Evolutionary conservation across 768 basidiomycete species (phyloP).

Genomic region (Suillus weaverae): DNA sequence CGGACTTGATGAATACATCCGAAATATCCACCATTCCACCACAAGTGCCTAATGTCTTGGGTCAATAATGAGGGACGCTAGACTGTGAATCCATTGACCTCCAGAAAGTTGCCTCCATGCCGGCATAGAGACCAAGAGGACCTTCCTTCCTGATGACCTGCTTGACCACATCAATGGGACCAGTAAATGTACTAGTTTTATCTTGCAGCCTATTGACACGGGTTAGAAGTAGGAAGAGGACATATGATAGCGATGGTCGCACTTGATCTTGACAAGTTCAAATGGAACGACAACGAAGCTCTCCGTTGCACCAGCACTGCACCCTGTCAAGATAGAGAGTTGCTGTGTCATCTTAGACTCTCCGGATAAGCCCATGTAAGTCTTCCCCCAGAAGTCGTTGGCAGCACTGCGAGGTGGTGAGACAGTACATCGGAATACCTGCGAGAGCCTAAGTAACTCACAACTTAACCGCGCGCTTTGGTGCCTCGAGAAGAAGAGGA

Average conservation of each 20-base stretch:
- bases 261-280: constrained; percentile 91
- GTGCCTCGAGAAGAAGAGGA: constrained; percentile 92
- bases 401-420: constrained; percentile 52
- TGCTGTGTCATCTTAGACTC: constrained; percentile 84
- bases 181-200: constrained; percentile 85
- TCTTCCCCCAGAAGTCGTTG: constrained; percentile 97
- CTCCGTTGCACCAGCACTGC: constrained; percentile 94
- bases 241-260: constrained; percentile 22
- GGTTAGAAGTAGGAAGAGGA: constrained; percentile 3
- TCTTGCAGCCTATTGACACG: constrained; percentile 71
- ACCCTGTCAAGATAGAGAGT: constrained; percentile 89
- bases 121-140: constrained; percentile 81
- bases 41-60: constrained; percentile 56
- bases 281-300: constrained; percentile 95
- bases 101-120: constrained; percentile 99
- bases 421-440: background rate
- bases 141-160: constrained; percentile 79
- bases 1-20: constrained; percentile 88
- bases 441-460: constrained; percentile 34
- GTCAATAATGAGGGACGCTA: background rate
- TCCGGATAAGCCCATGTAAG: constrained; percentile 59
- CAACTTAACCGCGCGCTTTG: constrained; percentile 98
- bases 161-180: constrained; percentile 88
- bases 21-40: constrained; percentile 98
- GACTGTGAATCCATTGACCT: constrained; percentile 47